phyloP scores from a whole-genome alignment of 352 stramenopile species.

The Phytophthora kernoviae region DNA sequence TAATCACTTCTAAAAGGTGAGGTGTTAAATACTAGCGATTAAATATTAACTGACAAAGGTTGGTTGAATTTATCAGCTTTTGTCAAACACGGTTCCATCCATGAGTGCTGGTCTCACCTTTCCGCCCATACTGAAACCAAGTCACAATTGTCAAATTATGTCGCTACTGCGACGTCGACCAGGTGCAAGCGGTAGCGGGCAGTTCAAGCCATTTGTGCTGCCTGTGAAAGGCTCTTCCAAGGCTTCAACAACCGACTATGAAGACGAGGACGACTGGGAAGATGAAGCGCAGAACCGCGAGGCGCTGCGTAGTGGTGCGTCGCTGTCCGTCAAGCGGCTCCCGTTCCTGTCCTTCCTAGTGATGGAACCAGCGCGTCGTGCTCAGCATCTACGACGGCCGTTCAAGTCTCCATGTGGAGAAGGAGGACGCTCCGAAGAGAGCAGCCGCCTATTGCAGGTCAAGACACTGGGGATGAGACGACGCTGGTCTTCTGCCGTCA shows the following conservation, averaged over 20 bases:
- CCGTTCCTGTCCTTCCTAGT: conserved; percentile 86
- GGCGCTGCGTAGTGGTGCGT: conserved; percentile 53
- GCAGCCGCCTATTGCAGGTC: conserved; percentile 72
- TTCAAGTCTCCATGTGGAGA: conserved; percentile 84
- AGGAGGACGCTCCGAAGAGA: conserved; percentile 65
- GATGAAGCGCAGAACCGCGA: conserved; percentile 49
- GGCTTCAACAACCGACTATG: not conserved
- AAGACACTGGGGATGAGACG: conserved; percentile 87
- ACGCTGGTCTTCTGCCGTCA: conserved; percentile 50
- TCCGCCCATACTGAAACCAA: conserved; percentile 4
- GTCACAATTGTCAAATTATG: conserved; percentile 20
- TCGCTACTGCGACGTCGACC: conserved; percentile 55
- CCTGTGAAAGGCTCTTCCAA: conserved; percentile 45
- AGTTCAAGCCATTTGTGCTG: conserved; percentile 84
- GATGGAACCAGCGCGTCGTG: conserved; percentile 56
- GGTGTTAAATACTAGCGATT: not conserved
- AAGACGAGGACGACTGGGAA: conserved; percentile 42
- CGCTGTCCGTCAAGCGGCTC: conserved; percentile 73
- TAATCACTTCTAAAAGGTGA: not conserved
- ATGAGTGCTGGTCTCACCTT: conserved; percentile 25
- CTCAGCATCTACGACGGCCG: conserved; percentile 57
- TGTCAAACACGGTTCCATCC: not conserved
- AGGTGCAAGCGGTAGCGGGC: conserved; percentile 20
- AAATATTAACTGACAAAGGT: not conserved
- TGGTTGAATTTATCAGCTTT: not conserved